Evolutionary conservation across 208 protist genomes (phyloP), one percentile per base, ranked within the genome.

Genomic region (Dictyostelium gargantuum): DNA sequence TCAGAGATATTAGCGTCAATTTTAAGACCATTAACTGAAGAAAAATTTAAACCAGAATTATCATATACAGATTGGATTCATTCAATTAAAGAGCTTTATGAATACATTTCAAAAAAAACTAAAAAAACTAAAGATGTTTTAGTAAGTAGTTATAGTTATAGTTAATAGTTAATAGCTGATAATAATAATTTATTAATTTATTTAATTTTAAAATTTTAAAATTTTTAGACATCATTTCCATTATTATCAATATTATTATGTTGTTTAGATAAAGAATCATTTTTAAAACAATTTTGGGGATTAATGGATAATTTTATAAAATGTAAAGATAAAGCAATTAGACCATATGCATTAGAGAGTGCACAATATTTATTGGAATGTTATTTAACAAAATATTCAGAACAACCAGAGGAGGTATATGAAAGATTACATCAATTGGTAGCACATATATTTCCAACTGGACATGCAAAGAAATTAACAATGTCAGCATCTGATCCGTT

Each of bases 201-300:
- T n/a, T 58, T n/a, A 26, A n/a, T 15, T n/a, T 17, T 58, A 13
- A n/a, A 23, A 42, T 40, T 32, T 42, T 48, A 29, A 6, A 17
- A 29, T 15, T 44, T 42, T 44, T 79, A 89, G 82, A 89, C 82
- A 89, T 89, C 82, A 79, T 89, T 48, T 52, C 82, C 82, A 89
- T 79, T 89, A 79, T 61, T 89, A 42, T 79, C 82, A 79, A 89
- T 89, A 32, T 79, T 89, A 89, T 89, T 89, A 68, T 89, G 82
- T 79, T 89, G 82, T 52, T 38, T 29, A 61, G 82, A 89, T 40
- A 89, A 79, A 79, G 82, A 89, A 68, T 54, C 54, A 32, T 89
- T 89, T 89, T 54, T 89, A 61, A 89, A 89, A 56, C 56, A 54
- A 66, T 89, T 79, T 73, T 89, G 82, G 68, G 32, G 23, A 40